Evolutionary conservation across 768 basidiomycete species (phyloP).

Genomic region (Kwoniella heveanensis): DNA sequence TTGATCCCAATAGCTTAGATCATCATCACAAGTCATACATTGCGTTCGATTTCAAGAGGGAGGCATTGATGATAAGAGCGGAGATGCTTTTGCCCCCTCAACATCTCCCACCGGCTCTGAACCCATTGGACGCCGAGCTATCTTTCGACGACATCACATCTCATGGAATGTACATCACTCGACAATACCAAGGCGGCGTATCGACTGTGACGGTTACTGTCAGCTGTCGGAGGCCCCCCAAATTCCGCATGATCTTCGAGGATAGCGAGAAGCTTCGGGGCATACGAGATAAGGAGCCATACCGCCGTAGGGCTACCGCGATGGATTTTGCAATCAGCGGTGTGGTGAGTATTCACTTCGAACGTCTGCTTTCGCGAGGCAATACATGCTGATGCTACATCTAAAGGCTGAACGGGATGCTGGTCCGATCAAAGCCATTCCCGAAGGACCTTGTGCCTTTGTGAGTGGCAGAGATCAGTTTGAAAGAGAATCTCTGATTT

Average conservation of each 20-base stretch:
- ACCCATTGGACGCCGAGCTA: constrained; percentile 45
- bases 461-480: constrained; percentile 25
- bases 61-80: constrained; percentile 36
- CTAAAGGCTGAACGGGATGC: constrained; percentile 38
- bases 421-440: constrained; percentile 42
- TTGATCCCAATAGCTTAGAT: not conserved
- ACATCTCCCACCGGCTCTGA: constrained; percentile 35
- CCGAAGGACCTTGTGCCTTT: constrained; percentile 45
- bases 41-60: constrained; percentile 43
- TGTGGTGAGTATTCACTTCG: constrained; percentile 22
- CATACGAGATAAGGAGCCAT: constrained; percentile 1
- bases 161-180: constrained; percentile 36
- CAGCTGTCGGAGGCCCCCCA: constrained; percentile 44
- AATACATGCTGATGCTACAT: not conserved
- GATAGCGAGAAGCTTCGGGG: constrained; percentile 18
- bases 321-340: constrained; percentile 43
- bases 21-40: constrained; percentile 32
- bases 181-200: not conserved
- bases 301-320: constrained; percentile 41
- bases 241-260: constrained; percentile 43
- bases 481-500: not conserved
- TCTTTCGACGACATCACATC: constrained; percentile 49
- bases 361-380: not conserved
- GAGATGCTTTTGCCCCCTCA: constrained; percentile 18
- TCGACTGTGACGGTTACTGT: constrained; percentile 44